Evolutionary conservation across 352 stramenopile genomes (phyloP).

Genomic region (Phytophthora melonis): DNA sequence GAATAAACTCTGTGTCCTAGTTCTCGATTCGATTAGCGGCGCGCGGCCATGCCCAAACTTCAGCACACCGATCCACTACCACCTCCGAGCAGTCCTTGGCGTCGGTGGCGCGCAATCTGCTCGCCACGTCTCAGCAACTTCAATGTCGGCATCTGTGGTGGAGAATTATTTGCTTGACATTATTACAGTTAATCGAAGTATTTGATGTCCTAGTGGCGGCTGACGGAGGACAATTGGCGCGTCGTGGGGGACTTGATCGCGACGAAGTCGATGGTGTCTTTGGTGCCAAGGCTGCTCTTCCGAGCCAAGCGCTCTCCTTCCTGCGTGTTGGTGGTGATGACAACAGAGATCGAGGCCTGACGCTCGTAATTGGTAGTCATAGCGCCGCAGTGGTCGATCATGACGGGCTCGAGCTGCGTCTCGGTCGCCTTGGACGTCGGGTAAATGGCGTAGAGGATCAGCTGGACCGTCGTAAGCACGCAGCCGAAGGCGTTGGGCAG

Average conservation of each 20-base stretch:
- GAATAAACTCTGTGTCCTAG: neutral
- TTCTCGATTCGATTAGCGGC: neutral
- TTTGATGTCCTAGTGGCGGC: neutral
- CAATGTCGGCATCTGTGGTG: neutral
- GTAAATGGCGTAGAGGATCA: constrained; percentile 42
- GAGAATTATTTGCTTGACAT: neutral
- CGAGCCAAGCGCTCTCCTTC: constrained; percentile 4
- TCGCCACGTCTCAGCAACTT: neutral
- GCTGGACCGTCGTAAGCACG: constrained; percentile 33
- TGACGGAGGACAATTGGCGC: constrained; percentile 3
- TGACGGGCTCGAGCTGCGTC: constrained; percentile 17
- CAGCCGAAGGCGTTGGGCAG: constrained; percentile 49
- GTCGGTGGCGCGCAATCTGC: neutral
- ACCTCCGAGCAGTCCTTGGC: constrained; percentile 5
- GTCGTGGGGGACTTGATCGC: constrained; percentile 21
- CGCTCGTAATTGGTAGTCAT: constrained; percentile 15
- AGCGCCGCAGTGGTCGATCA: constrained; percentile 11
- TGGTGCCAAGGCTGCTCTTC: constrained; percentile 28
- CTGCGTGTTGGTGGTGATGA: constrained; percentile 13
- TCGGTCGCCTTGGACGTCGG: constrained; percentile 21
- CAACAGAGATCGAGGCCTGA: constrained; percentile 28
- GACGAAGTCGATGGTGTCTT: constrained; percentile 32
- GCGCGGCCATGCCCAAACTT: neutral
- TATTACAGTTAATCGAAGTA: neutral
- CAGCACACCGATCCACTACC: constrained; percentile 2